Conservation (phyloP, 2,329 filamentous ascomycete genomes). For the Sporothrix euskadiensis region DNA sequence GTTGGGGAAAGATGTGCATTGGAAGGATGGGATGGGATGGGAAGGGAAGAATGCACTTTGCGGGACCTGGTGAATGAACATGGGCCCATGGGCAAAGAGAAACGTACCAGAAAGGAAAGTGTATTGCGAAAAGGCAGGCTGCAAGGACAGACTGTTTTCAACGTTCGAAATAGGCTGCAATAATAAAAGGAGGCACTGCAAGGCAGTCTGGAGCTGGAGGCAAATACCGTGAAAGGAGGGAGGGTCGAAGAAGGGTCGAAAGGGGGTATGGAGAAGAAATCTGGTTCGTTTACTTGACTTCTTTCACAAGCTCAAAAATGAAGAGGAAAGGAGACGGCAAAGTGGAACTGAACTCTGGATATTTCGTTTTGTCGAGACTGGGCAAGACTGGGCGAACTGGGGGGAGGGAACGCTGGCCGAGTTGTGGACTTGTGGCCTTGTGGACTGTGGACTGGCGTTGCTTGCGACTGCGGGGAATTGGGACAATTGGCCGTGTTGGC, state of each 20-base stretch:
- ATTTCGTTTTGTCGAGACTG: background rate
- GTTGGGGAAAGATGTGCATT: background rate
- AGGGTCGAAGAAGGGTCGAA: background rate
- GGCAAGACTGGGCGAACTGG: background rate
- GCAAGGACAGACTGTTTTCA: constrained; percentile 6
- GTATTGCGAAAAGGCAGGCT: background rate
- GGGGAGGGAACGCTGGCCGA: background rate
- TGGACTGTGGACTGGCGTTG: background rate
- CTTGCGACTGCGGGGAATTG: constrained; percentile 4
- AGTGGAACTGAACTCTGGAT: background rate
- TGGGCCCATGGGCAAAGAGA: constrained; percentile 3
- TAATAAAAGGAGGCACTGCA: background rate
- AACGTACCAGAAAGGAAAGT: constrained; percentile 4
- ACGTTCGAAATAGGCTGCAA: background rate
- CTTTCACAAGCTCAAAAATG: background rate
- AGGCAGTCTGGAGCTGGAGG: background rate
- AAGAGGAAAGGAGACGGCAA: background rate
- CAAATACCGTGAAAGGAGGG: background rate
- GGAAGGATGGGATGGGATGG: background rate
- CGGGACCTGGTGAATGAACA: background rate
- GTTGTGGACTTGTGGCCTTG: background rate
- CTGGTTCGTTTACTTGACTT: background rate
- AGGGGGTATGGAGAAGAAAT: background rate
- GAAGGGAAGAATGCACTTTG: background rate
- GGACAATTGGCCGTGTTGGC: too few species aligned